phyloP scores from a whole-genome alignment of 176 grass and related monocot genomes.

The Eragrostis nindensis region DNA sequence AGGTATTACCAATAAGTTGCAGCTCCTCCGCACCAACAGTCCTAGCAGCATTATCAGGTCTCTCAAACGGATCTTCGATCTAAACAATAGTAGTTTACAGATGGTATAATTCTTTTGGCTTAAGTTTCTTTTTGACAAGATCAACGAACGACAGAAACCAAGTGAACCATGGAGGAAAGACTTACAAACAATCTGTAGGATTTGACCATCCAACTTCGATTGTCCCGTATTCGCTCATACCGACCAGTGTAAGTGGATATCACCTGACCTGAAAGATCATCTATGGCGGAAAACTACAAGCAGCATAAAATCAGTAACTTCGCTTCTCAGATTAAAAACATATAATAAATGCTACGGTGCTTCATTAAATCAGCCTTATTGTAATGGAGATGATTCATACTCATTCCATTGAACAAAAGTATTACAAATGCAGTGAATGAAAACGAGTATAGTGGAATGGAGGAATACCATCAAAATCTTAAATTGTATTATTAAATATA shows the following conservation, averaged over 20 bases:
- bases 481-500: neutral
- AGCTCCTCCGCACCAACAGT: slow-evolving; percentile 31
- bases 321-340: neutral
- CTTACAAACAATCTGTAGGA: slow-evolving; percentile 52
- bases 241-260: slow-evolving; percentile 58
- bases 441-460: too few relatives aligned
- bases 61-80: slow-evolving; percentile 59
- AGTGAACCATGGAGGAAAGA: slow-evolving; percentile 19
- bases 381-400: neutral
- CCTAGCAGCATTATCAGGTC: slow-evolving; percentile 59
- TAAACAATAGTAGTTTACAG: slow-evolving; percentile 19
- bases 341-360: neutral
- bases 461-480: neutral
- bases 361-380: neutral
- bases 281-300: slow-evolving; percentile 41
- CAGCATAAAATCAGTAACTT: neutral
- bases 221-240: slow-evolving; percentile 41
- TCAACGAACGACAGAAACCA: neutral
- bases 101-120: neutral
- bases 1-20: slow-evolving; percentile 18
- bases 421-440: too few relatives aligned
- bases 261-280: slow-evolving; percentile 9
- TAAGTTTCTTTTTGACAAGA: neutral
- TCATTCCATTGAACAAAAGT: neutral
- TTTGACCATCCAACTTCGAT: slow-evolving; percentile 38